phyloP scores from a whole-genome alignment of 2,329 filamentous ascomycete genomes.

The Cladosporium sp. region DNA sequence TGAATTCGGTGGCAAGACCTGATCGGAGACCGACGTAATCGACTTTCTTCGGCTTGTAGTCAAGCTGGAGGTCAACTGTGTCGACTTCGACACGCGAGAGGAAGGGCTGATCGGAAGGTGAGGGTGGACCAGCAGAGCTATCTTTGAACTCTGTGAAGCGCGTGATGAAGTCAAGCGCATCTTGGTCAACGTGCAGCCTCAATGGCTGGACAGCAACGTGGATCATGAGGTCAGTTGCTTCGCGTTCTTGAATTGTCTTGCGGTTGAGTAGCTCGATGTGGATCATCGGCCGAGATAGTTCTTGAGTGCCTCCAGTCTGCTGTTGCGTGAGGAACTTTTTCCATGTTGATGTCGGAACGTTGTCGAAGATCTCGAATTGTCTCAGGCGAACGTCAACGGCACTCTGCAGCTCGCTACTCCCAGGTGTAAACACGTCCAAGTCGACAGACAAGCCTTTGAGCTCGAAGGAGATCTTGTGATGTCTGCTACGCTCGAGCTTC shows the following conservation, averaged over 20 bases:
- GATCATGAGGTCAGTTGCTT: conserved; percentile 81
- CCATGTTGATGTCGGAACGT: conserved; percentile 94
- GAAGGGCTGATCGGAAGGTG: conserved; percentile 60
- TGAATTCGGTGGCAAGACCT: conserved; percentile 93
- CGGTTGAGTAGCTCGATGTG: conserved; percentile 88
- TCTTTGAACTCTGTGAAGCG: conserved; percentile 99
- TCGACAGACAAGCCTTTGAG: conserved; percentile 82
- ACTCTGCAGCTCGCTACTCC: conserved; percentile 78
- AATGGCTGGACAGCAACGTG: conserved; percentile 75
- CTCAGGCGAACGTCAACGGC: conserved; percentile 81
- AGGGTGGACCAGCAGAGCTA: conserved; percentile 51
- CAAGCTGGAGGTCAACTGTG: conserved; percentile 78
- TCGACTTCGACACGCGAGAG: conserved; percentile 87
- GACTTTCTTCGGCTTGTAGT: conserved; percentile 98
- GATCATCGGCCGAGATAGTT: conserved; percentile 85
- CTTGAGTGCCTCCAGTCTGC: conserved; percentile 72
- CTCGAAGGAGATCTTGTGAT: conserved; percentile 95
- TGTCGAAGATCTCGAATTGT: conserved; percentile 88
- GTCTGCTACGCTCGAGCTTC: conserved; percentile 78
- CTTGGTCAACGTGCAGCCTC: conserved; percentile 92
- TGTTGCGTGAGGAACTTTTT: conserved; percentile 97
- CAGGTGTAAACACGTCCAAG: conserved; percentile 75
- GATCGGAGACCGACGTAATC: conserved; percentile 92
- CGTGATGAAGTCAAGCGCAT: conserved; percentile 94
- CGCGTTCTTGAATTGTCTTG: conserved; percentile 78